Evolutionary conservation across 352 stramenopile genomes (phyloP).

Genomic region (Pythium brassicae): DNA sequence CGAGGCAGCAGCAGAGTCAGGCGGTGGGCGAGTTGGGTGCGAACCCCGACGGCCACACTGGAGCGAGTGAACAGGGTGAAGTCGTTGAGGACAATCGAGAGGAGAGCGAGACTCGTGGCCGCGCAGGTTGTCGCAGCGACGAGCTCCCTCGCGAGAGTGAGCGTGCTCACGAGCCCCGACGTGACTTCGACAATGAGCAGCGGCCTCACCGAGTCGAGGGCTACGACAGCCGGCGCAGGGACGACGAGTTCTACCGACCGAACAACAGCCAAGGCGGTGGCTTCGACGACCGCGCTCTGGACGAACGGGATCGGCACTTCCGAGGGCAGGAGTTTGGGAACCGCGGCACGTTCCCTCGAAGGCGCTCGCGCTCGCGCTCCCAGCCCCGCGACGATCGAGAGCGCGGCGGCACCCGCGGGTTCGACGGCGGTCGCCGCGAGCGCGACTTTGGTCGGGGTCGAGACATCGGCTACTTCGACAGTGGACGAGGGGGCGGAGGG

Average conservation of each 20-base stretch:
- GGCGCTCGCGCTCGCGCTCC: neutral
- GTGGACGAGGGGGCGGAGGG: neutral
- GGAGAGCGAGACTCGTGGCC: neutral
- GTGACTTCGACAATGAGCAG: constrained; percentile 1
- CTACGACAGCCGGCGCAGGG: neutral
- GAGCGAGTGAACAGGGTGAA: neutral
- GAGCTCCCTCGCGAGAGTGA: neutral
- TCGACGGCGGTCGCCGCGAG: neutral
- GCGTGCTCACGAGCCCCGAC: neutral
- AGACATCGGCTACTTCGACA: constrained; percentile 2
- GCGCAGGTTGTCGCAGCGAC: neutral
- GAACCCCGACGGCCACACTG: neutral
- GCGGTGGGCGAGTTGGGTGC: neutral
- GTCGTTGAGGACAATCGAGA: neutral
- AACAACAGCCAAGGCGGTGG: neutral
- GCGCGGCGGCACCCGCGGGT: neutral
- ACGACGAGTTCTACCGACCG: neutral
- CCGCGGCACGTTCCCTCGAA: neutral
- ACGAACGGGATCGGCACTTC: neutral
- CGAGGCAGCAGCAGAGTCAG: neutral
- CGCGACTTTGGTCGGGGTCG: constrained; percentile 6
- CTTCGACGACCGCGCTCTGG: neutral
- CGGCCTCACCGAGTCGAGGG: neutral
- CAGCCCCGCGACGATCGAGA: neutral
- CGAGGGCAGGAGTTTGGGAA: neutral